phyloP scores from a whole-genome alignment of 2,329 filamentous ascomycete genomes.

The Aspergillus pseudotamarii region DNA sequence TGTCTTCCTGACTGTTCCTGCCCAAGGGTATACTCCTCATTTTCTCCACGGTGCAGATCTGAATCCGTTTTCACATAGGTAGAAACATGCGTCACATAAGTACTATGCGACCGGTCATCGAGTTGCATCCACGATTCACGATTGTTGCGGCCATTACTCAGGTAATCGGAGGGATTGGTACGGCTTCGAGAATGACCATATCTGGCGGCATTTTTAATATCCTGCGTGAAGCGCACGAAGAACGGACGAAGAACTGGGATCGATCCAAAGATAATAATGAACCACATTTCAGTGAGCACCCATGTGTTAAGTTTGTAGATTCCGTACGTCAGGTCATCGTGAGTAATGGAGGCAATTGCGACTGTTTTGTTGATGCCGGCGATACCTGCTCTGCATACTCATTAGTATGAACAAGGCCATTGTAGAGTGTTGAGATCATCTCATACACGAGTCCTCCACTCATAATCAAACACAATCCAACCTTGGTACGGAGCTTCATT shows the following conservation, averaged over 20 bases:
- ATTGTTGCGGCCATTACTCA: not conserved
- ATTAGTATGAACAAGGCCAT: not conserved
- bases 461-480: conserved; percentile 23
- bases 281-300: conserved; percentile 27
- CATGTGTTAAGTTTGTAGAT: conserved; percentile 23
- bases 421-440: not conserved
- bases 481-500: conserved; percentile 20
- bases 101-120: not conserved
- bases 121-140: not conserved
- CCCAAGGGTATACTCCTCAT: not conserved
- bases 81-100: not conserved
- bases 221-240: conserved; percentile 21
- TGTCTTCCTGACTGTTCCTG: not conserved
- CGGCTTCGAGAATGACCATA: conserved; percentile 1
- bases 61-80: not conserved
- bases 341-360: conserved; percentile 19
- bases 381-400: conserved; percentile 17
- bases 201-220: conserved; percentile 15
- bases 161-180: not conserved
- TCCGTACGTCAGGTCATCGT: conserved; percentile 18
- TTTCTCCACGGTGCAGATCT: not conserved
- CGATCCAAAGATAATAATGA: conserved; percentile 22
- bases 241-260: conserved; percentile 21
- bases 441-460: conserved; percentile 22
- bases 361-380: conserved; percentile 23